A percentile compares a stretch with the other conserved stretches of the same genome.
These are phyloP conservation scores for Fusarium penzigii DNA, from an alignment of 2,329 filamentous ascomycete species.

Conservation along the genomic window DNA sequence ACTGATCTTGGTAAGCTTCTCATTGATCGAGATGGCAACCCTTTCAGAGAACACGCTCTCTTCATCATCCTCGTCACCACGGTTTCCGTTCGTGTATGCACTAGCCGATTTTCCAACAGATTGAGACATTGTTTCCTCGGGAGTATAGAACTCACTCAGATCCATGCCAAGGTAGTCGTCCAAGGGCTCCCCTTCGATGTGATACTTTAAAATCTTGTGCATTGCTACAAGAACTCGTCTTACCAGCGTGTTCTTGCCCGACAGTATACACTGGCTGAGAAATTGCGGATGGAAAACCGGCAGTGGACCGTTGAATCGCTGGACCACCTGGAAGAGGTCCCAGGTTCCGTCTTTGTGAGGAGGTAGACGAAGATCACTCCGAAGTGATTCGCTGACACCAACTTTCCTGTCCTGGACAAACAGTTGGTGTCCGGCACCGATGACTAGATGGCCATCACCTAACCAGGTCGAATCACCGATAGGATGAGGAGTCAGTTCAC, in stretches of 20 bases:
- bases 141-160: constrained; percentile 58
- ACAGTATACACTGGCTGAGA: constrained; percentile 80
- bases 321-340: constrained; percentile 80
- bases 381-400: constrained; percentile 60
- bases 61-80: constrained; percentile 50
- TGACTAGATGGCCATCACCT: constrained; percentile 77
- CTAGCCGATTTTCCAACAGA: constrained; percentile 33
- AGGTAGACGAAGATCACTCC: constrained; percentile 52
- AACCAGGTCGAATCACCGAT: constrained; percentile 95
- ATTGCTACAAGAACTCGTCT: constrained; percentile 72
- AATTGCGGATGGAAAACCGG: constrained; percentile 93
- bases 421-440: constrained; percentile 89
- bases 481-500: constrained; percentile 81
- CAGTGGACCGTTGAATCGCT: constrained; percentile 81
- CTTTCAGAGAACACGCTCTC: constrained; percentile 70
- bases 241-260: constrained; percentile 73
- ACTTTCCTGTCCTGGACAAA: constrained; percentile 82
- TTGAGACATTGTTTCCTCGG: constrained; percentile 17
- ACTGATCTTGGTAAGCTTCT: constrained; percentile 73
- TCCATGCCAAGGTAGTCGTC: constrained; percentile 74
- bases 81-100: constrained; percentile 39
- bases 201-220: constrained; percentile 77
- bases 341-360: constrained; percentile 52
- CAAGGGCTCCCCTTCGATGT: constrained; percentile 76
- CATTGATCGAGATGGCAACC: constrained; percentile 69